Conservation (phyloP, 768 basidiomycete species). For the Punctularia strigosozonata region DNA sequence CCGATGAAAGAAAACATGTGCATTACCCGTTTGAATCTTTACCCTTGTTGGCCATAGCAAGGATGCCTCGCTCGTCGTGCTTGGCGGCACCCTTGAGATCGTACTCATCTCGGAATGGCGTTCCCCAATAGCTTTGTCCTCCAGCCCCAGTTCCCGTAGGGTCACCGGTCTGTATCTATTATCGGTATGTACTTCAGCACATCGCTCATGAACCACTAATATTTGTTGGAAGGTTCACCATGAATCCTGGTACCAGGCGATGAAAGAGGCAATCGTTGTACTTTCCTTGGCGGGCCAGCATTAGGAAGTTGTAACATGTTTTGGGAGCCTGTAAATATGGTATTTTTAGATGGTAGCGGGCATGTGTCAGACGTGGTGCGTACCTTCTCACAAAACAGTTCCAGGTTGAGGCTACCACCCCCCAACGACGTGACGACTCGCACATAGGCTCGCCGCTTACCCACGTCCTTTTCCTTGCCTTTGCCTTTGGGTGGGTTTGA, state of each 20-base stretch:
- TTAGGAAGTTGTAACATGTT: conserved; percentile 97
- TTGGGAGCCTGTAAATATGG: conserved; percentile 65
- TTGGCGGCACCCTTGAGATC: conserved; percentile 81
- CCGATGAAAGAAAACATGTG: conserved; percentile 3
- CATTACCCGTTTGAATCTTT: conserved; percentile 74
- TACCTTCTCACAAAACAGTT: conserved; percentile 85
- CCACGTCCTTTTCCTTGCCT: conserved; percentile 88
- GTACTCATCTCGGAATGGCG: conserved; percentile 91
- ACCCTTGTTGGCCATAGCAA: conserved; percentile 97
- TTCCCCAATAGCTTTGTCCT: conserved; percentile 90
- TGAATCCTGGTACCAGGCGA: conserved; percentile 87
- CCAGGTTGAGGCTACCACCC: conserved; percentile 71
- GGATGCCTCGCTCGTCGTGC: conserved; percentile 71
- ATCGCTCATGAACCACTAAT: conserved; percentile 1
- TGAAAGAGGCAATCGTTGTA: conserved; percentile 90
- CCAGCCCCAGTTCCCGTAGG: conserved; percentile 93
- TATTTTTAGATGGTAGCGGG: conserved; percentile 3
- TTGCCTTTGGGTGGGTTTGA: conserved; percentile 70
- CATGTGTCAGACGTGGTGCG: conserved; percentile 1
- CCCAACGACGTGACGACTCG: conserved; percentile 92
- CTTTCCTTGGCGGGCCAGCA: conserved; percentile 83
- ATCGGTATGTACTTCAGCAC: conserved; percentile 3
- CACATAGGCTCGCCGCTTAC: conserved; percentile 87
- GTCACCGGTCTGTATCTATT: conserved; percentile 93
- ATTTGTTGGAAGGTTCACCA: conserved; percentile 44